These are phyloP conservation scores for Suillus paluster DNA, from an alignment of 768 basidiomycete genomes.

Conservation along the genomic window DNA sequence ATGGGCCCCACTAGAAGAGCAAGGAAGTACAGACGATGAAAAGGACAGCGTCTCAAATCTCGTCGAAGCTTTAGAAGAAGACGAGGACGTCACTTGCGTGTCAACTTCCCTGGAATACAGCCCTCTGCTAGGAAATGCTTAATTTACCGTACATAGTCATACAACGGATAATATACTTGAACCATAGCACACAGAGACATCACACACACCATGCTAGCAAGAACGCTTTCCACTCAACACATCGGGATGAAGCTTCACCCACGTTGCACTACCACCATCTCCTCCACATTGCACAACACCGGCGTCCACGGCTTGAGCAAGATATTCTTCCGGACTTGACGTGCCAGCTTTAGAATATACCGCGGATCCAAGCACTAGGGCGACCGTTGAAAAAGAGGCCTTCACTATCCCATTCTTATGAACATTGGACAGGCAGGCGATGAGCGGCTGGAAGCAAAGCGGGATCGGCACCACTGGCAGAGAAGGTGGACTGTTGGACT, in stretches of 20 bases:
- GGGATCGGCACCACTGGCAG: neutral
- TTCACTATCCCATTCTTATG: conserved; percentile 35
- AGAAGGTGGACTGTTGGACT: neutral
- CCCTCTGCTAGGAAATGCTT: conserved; percentile 21
- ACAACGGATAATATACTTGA: neutral
- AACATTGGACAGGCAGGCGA: conserved; percentile 37
- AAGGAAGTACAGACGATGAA: conserved; percentile 44
- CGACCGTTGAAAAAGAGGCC: conserved; percentile 43
- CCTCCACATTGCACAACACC: conserved; percentile 49
- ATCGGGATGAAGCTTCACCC: conserved; percentile 25
- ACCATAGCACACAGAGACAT: neutral
- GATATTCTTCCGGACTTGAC: conserved; percentile 46
- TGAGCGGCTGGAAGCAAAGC: conserved; percentile 32
- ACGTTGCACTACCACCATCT: conserved; percentile 36
- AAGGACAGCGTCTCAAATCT: conserved; percentile 45
- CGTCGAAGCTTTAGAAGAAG: conserved; percentile 55
- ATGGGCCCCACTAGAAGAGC: conserved; percentile 54
- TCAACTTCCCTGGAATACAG: conserved; percentile 55
- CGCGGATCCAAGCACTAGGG: conserved; percentile 33
- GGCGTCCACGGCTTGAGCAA: conserved; percentile 40
- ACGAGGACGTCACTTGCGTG: conserved; percentile 62
- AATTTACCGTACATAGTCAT: conserved; percentile 17
- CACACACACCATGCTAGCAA: conserved; percentile 2
- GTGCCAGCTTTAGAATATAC: conserved; percentile 48
- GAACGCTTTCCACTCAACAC: conserved; percentile 1